Conservation (phyloP, 768 basidiomycete genomes). For the Podaxis sp. region DNA sequence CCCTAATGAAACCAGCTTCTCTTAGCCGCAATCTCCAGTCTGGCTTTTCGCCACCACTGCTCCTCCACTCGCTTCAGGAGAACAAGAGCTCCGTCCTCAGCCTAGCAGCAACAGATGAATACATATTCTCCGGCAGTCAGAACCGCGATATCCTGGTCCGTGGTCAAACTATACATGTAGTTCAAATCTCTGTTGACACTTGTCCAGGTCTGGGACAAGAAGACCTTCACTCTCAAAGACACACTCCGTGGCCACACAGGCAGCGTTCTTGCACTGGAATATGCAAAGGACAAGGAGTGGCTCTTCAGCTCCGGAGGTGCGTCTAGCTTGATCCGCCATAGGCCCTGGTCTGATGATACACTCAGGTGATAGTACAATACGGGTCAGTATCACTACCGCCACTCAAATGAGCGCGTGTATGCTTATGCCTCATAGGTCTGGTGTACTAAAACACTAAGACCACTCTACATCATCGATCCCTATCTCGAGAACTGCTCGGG, state of each 20-base stretch:
- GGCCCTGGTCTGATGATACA: constrained; percentile 1
- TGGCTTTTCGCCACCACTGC: constrained; percentile 41
- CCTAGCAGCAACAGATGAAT: constrained; percentile 65
- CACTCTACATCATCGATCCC: constrained; percentile 73
- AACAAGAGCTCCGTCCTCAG: constrained; percentile 70
- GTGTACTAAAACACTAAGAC: constrained; percentile 67
- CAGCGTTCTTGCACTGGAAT: constrained; percentile 78
- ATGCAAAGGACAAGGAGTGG: constrained; percentile 77
- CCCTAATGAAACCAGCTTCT: constrained; percentile 43
- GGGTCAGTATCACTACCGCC: constrained; percentile 47
- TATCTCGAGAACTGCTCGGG: constrained; percentile 81
- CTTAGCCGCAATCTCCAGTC: constrained; percentile 56
- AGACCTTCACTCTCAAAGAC: constrained; percentile 63
- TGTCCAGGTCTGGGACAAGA: constrained; percentile 81
- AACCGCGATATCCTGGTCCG: constrained; percentile 72
- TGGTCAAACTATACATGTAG: neutral
- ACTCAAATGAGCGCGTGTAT: neutral
- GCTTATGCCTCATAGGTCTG: constrained; percentile 58
- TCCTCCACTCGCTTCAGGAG: constrained; percentile 73
- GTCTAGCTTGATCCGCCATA: constrained; percentile 18
- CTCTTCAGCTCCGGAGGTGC: constrained; percentile 87
- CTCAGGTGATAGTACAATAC: constrained; percentile 87
- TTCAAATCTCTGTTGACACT: neutral
- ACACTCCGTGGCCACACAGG: constrained; percentile 81
- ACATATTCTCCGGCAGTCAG: constrained; percentile 86